Evolutionary conservation across 805 yeast genomes (phyloP), one percentile per base, ranked within the genome.

Genomic region (Ogataea henricii): DNA sequence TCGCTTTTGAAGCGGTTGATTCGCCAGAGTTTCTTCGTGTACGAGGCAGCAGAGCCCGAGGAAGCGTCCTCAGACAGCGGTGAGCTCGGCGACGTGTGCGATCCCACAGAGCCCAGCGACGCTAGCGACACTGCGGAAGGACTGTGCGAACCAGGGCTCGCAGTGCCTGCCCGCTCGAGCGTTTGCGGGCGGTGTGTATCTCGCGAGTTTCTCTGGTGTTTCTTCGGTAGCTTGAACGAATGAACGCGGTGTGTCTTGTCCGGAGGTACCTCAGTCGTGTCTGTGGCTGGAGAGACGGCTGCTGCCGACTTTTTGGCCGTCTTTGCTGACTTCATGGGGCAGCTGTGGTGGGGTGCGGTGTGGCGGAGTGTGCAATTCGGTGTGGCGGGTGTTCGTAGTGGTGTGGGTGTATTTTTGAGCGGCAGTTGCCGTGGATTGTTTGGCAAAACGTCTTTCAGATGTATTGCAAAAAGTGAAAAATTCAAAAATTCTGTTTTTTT

Each of bases 1-100:
- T 60, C 67, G 35, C 56, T 55, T 40, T 56, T 64, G 45, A 64
- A 66, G 25, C 59, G 51, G 44, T 61, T 60, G 40, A 66, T 59
- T 43, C 56, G 53, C 70, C 70, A 66, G 1, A 58, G 50, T 29
- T 58, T 58, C 40, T 61, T 63, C 2, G 64, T 40, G 38, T 58
- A 56, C 1, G 57, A 38, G 3, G 53, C 37, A 5, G 51, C 40
- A 14, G 22, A 13, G 14, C 25, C 7, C 5, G 27, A 14, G 9
- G 27, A 16, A 6, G 29, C 6, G 40, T 18, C 33, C 22, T 40
- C 25, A 4, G 32, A n/a, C 32, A 23, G 18, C 17, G 43, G 18
- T 14, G 43, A 27, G n/a, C 21, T 13, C 21, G 26, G 14, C 13
- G 37, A 37, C 18, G 8, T 36, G 3, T 46, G 34, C 18, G 49